phyloP scores from a whole-genome alignment of 2,329 filamentous ascomycete genomes.

The Colletotrichum sp. region DNA sequence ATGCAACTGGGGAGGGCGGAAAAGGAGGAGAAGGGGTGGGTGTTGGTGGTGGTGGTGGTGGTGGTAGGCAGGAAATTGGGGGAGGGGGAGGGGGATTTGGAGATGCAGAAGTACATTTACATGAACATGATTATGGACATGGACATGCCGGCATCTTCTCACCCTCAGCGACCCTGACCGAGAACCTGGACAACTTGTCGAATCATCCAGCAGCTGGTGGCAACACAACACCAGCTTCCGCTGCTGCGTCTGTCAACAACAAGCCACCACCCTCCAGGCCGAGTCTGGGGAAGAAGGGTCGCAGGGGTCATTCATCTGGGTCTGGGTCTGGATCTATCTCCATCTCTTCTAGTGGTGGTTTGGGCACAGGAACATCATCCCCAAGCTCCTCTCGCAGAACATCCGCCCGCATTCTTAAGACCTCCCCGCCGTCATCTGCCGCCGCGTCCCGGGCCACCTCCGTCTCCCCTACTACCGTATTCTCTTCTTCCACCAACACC shows the following conservation, averaged over 20 bases:
- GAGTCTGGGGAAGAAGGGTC: slow-evolving; percentile 17
- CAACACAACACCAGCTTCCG: slow-evolving; percentile 6
- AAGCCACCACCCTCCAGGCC: slow-evolving; percentile 1
- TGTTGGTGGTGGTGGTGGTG: neutral
- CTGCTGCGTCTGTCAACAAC: neutral
- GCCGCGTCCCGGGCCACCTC: slow-evolving; percentile 12
- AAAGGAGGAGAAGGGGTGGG: neutral
- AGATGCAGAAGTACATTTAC: slow-evolving; percentile 1
- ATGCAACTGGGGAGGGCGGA: slow-evolving; percentile 1
- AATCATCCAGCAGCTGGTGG: neutral
- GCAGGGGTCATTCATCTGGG: slow-evolving; percentile 2
- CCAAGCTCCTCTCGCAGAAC: slow-evolving; percentile 1
- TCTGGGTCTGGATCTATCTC: neutral
- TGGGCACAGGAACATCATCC: neutral
- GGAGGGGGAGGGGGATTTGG: neutral
- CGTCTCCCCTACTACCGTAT: slow-evolving; percentile 7
- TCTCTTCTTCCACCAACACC: neutral
- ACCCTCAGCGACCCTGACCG: slow-evolving; percentile 9
- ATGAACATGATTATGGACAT: neutral
- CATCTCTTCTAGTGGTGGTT: neutral
- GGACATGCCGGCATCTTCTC: neutral
- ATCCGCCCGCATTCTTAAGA: slow-evolving; percentile 20
- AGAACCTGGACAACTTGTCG: neutral
- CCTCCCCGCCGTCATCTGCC: slow-evolving; percentile 15
- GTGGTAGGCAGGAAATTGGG: neutral